These are phyloP conservation scores for Castanea mollissima DNA, from an alignment of 306 rosid species.

Conservation along the genomic window DNA sequence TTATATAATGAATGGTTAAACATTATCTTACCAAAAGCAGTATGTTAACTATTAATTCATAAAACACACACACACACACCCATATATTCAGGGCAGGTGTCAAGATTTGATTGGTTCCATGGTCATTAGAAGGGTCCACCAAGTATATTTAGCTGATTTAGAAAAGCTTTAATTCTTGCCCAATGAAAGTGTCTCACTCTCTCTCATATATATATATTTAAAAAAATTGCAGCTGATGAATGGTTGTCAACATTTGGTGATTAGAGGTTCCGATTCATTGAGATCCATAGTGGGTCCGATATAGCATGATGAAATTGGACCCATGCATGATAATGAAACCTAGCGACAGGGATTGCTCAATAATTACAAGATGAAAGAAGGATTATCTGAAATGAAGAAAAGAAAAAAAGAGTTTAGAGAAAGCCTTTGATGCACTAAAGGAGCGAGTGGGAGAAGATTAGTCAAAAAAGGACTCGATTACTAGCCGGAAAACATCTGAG, in stretches of 20 bases:
- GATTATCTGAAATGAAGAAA: slow-evolving; percentile 6
- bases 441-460: slow-evolving; percentile 18
- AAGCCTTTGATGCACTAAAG: not conserved
- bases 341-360: slow-evolving; percentile 26
- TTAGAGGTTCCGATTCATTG: slow-evolving; percentile 24
- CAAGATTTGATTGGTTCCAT: not conserved
- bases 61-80: no score
- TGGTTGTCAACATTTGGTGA: slow-evolving; percentile 22
- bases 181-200: not conserved
- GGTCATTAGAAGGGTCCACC: not conserved
- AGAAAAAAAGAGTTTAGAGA: slow-evolving; percentile 1
- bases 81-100: no score
- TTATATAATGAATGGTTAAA: not conserved
- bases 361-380: slow-evolving; percentile 29
- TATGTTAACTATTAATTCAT: not conserved
- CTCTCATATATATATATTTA: not conserved
- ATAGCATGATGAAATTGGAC: slow-evolving; percentile 20
- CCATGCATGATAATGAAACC: slow-evolving; percentile 36
- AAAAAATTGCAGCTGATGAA: slow-evolving; percentile 7
- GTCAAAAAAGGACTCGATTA: slow-evolving; percentile 35
- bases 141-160: slow-evolving; percentile 3
- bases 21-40: not conserved
- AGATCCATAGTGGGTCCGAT: slow-evolving; percentile 36
- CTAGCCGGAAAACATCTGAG: slow-evolving; percentile 39
- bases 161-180: not conserved